Base-by-base conservation (phyloP, 2,329 filamentous ascomycete genomes). In the Penicillium paneum region DNA sequence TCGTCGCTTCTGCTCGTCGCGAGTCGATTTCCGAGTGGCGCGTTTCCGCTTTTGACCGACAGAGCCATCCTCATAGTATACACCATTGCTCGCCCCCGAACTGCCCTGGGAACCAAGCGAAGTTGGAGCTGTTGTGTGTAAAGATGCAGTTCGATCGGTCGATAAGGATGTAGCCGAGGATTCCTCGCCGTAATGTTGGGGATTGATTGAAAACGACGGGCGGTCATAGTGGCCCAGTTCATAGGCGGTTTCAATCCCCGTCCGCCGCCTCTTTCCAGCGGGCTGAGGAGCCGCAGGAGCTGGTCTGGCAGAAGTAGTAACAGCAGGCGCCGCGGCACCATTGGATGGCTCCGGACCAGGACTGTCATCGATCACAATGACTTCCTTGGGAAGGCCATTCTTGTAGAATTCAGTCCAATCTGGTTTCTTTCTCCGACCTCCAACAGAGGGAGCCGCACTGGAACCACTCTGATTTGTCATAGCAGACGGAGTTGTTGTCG, bases 11-110 rank as follows among this genome's bases (percentile, higher is more conserved):
- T 89, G 87, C 71, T 95, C 90, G 69, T 91, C 90, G 66, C 90
- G 88, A 52, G 87, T 81, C 61, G 92, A 89, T 63, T 92, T 89
- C 57, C 90, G 84, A 41, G 89, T 91, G 24, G 80, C 80, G 57
- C 94, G 84, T 76, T 96, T 97, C 67, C 92, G 84, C 78, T 97
- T 97, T 73, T 94, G 89, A 32, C 91, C 90, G n/a, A 84, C 79
- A 31, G 78, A 78, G 47, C 87, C 82, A 59, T 87, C 86, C 62
- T 86, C 83, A 47, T 89, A 86, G 67, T 89, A 87, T 34, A 78
- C 70, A 34, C 80, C 81, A 61, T 78, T 83, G 72, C 81, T 76
- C 8, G 74, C 71, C 36, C 72, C 71, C 28, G 73, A 72, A 56
- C 76, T 83, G 28, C 78, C 78, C 63, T 82, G 80, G 7, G 89